Base-by-base conservation (phyloP, 139 green algal genomes). In the Closterium sp. region DNA sequence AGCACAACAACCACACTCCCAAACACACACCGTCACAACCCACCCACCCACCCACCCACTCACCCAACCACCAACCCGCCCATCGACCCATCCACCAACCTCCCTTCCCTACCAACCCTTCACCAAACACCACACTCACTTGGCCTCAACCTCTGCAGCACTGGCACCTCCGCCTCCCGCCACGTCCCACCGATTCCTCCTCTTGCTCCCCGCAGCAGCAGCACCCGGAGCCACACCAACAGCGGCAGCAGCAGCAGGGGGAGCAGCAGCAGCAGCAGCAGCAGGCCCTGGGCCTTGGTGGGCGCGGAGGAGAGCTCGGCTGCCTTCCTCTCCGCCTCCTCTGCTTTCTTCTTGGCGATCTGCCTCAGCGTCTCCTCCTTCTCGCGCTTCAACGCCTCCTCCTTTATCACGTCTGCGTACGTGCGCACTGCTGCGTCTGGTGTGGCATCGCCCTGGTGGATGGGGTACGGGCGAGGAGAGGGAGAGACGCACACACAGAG, bases 331-430 rank as follows among this genome's bases (percentile, higher is more conserved):
- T 96, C 96, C 31, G 89, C 94, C 86, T 97, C 96, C 91, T 96
- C 92, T 90, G 96, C 95, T 93, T 97, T 95, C 94, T 98, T 97
- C 50, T 97, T 96, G 27, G 92, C 92, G 85, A 99, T 99, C 92
- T 99, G 98, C 22, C 95, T 91, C 90, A 99, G 95, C 31, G 98
- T 99, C 91, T 99, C 98, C 90, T 98, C 97, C 38, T 96, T 95
- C 95, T 99, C 97, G 6, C 97, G 94, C 84, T 96, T 95, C 87
- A 99, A 92, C 94, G 96, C 93, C 93, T 97, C 93, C 92, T 98
- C 96, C 4, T 95, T 94, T 96, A 99, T 98, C 9, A 98, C 95
- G 89, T 99, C 98, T 7, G 96, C 98, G 89, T 99, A 99, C 5
- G 96, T 99, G 32, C 95, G 94, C 34, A 97, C 95, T n/a, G 95